Evolutionary conservation across 768 basidiomycete species (phyloP), one percentile per base, ranked within the genome.

Genomic region (Naganishia antarctica): DNA sequence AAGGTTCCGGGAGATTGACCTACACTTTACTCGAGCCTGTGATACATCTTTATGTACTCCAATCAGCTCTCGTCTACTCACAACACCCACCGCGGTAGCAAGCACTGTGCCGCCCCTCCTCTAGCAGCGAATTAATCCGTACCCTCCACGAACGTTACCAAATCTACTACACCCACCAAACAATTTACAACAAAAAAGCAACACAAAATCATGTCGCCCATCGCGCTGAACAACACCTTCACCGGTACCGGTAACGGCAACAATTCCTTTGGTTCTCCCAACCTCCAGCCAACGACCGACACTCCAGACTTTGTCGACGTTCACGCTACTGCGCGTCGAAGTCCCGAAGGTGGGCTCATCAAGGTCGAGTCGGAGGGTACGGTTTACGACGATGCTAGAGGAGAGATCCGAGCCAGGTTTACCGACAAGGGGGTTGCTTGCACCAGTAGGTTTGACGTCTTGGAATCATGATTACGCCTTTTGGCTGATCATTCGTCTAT

Each of bases 21-120:
- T 37, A 31, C 40, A 6, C 37, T 25, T 40, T n/a, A 47, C 11
- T 31, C 62, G 40, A 60, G 53, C 34, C 49, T 50, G 26, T 49
- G 50, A 64, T 53, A 51, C 48, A 49, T 60, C 23, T 59, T 62
- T 68, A 92, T 92, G 91, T 94, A 87, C 89, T 90, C 88, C 69
- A 92, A 93, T 88, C 86, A 87, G 79, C 87, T 92, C 71, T 86
- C 87, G 80, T 88, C 87, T 79, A 81, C 85, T 70, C 91, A 93
- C 82, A 93, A 93, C 81, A 32, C 67, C 34, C 84, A 88, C 81
- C 83, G 90, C 85, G 91, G 91, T 82, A 78, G 75, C 73, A 91
- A 89, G 78, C 91, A 93, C 83, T 85, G 87, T 70, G 80, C 73
- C 66, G 76, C 81, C 75, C 84, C 88, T 70, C 84, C 85, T 69